Conservation (phyloP, 2,329 filamentous ascomycete genomes). For the Diaporthe caulivora region DNA sequence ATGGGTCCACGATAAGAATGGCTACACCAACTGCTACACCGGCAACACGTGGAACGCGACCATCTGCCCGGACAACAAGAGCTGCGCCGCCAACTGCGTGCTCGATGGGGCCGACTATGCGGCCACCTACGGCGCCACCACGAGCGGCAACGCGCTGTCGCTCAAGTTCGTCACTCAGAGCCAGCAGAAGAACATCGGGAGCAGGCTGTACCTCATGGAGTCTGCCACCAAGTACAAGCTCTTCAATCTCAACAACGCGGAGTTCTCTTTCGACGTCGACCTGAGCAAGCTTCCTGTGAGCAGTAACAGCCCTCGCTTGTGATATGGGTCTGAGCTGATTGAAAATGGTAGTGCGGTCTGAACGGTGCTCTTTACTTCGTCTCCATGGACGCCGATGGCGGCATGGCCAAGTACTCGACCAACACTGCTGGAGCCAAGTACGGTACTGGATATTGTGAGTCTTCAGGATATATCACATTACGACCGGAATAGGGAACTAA, state of each 20-base stretch:
- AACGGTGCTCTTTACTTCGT: conserved; percentile 71
- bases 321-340: conserved; percentile 50
- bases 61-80: conserved; percentile 60
- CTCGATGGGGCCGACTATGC: conserved; percentile 68
- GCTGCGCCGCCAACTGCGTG: conserved; percentile 68
- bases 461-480: too few relatives aligned
- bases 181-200: conserved; percentile 52
- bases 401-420: conserved; percentile 54
- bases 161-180: conserved; percentile 60
- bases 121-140: conserved; percentile 63
- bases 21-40: conserved; percentile 63
- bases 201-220: conserved; percentile 50
- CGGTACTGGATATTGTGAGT: conserved; percentile 59
- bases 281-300: conserved; percentile 70
- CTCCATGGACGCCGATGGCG: conserved; percentile 48
- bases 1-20: conserved; percentile 63
- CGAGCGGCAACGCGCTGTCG: conserved; percentile 60
- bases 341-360: conserved; percentile 62
- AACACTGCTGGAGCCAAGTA: conserved; percentile 56
- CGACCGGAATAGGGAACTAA: too few relatives aligned
- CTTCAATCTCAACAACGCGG: conserved; percentile 70
- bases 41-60: conserved; percentile 61
- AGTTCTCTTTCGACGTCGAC: conserved; percentile 76
- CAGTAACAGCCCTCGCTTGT: conserved; percentile 58
- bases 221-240: conserved; percentile 53